phyloP scores from a whole-genome alignment of 176 grass and related monocot species.

The Tillandsia fasciculata region DNA sequence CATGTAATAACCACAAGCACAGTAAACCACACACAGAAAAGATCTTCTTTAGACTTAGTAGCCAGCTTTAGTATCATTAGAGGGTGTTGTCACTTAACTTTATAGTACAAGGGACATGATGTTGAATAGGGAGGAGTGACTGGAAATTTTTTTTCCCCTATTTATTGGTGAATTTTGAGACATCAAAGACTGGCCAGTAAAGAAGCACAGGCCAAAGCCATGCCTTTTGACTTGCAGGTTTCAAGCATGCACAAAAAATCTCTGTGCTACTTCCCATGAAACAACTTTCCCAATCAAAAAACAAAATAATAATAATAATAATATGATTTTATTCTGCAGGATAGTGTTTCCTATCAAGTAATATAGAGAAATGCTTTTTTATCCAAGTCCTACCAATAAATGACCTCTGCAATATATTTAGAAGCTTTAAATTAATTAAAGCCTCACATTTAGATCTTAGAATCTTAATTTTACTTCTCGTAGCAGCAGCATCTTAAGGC shows the following conservation, averaged over 20 bases:
- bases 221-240: constrained; percentile 33
- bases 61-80: constrained; percentile 34
- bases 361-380: too few species aligned
- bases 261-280: constrained; percentile 36
- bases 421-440: too few species aligned
- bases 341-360: too few species aligned
- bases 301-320: constrained; percentile 12
- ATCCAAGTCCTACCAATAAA: too few species aligned
- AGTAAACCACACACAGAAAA: constrained; percentile 44
- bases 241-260: constrained; percentile 32
- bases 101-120: constrained; percentile 64
- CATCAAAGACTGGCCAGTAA: constrained; percentile 2
- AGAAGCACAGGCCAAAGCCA: background rate
- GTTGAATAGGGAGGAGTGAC: constrained; percentile 1
- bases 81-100: constrained; percentile 61
- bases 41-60: constrained; percentile 45
- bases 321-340: too few species aligned
- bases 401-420: too few species aligned
- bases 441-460: too few species aligned
- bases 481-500: too few species aligned
- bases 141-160: background rate
- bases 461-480: too few species aligned
- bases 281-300: constrained; percentile 29
- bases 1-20: constrained; percentile 40
- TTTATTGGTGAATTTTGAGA: constrained; percentile 8